Evolutionary conservation across 2,329 filamentous ascomycete species (phyloP).

Genomic region (Pseudocercospora fijiensis): DNA sequence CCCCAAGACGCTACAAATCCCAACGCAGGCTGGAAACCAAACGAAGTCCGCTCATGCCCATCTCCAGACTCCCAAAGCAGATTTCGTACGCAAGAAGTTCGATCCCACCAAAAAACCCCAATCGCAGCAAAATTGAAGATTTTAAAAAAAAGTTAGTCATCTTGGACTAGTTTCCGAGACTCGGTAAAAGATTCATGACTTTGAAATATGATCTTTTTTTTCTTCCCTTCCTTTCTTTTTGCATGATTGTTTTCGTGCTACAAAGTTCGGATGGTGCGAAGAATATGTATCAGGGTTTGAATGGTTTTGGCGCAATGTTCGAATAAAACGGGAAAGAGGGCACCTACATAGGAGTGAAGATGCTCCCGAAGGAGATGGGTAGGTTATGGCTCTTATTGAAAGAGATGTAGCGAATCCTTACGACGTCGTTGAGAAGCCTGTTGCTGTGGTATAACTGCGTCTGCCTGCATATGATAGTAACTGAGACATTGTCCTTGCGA

Average conservation of each 20-base stretch:
- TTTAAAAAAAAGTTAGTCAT: conserved; percentile 36
- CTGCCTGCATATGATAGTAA: conserved; percentile 33
- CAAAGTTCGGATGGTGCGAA: conserved; percentile 37
- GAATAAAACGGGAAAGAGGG: conserved; percentile 32
- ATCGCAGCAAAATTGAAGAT: conserved; percentile 32
- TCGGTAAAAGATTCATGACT: conserved; percentile 48
- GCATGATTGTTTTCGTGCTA: conserved; percentile 43
- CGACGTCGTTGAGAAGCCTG: conserved; percentile 41
- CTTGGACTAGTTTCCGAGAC: conserved; percentile 46
- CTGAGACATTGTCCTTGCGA: conserved; percentile 19
- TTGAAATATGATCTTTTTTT: conserved; percentile 43
- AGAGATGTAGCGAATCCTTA: conserved; percentile 25
- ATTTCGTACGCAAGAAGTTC: conserved; percentile 47
- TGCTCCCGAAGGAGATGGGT: conserved; percentile 52
- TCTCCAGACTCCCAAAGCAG: conserved; percentile 41
- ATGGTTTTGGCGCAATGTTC: conserved; percentile 23
- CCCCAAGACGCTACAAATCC: conserved; percentile 26
- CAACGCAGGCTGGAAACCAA: conserved; percentile 20
- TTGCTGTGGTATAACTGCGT: conserved; percentile 46
- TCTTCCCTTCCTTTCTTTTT: no score
- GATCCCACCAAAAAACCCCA: conserved; percentile 39
- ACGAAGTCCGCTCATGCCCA: conserved; percentile 27
- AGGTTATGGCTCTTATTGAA: conserved; percentile 49
- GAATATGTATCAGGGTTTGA: conserved; percentile 34
- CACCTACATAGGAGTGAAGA: conserved; percentile 40